phyloP scores from a whole-genome alignment of 257 asterid species.

The Solanum gandarillasii region DNA sequence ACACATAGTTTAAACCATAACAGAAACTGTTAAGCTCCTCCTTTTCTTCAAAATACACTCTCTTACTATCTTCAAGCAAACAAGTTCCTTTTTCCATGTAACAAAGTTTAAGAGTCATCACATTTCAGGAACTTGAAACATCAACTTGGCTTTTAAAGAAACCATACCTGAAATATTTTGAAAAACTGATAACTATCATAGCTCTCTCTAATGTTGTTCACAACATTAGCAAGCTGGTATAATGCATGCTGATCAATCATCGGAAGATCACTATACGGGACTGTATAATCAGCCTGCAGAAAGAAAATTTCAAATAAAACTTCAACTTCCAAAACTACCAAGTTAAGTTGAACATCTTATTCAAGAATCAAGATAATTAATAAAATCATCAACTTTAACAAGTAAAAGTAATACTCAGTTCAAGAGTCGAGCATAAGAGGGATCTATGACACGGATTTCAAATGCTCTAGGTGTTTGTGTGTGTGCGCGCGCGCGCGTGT shows the following conservation, averaged over 20 bases:
- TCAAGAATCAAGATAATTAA: not conserved
- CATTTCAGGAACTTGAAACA: not conserved
- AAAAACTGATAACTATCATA: conserved; percentile 84
- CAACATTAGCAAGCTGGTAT: conserved; percentile 74
- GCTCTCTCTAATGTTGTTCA: conserved; percentile 71
- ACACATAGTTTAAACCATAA: not conserved
- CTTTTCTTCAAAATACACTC: not conserved
- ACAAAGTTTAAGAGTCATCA: not conserved
- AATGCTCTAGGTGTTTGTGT: not conserved
- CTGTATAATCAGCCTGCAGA: conserved; percentile 60
- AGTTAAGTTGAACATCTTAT: not conserved
- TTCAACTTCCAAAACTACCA: not conserved
- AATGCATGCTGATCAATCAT: conserved; percentile 80
- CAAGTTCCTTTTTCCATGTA: not conserved
- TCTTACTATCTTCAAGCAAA: not conserved
- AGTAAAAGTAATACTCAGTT: not conserved
- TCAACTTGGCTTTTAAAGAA: not conserved
- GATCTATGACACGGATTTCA: not conserved
- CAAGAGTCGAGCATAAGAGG: not conserved
- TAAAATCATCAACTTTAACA: not conserved
- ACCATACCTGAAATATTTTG: conserved; percentile 81
- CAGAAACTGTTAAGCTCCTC: not conserved
- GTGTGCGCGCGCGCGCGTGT: not conserved
- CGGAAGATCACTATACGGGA: conserved; percentile 74
- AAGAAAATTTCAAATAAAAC: not conserved